Conservation (phyloP, 805 yeast species). For the Cyberlindnera galapagoensis region DNA sequence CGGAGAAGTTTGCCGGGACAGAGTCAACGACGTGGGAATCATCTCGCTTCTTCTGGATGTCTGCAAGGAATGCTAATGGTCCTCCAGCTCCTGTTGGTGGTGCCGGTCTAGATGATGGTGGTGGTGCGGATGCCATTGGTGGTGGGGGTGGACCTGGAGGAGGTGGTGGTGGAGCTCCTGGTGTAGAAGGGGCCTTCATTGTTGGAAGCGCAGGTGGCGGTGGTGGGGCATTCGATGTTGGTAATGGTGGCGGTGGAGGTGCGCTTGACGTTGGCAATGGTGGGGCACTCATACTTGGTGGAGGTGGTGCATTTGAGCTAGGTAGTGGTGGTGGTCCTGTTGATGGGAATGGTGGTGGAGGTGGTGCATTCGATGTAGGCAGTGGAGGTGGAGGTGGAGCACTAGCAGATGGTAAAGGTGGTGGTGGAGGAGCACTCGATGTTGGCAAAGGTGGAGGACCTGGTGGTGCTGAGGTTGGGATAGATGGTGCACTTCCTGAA, state of each 20-base stretch:
- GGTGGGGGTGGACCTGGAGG: conserved; percentile 28
- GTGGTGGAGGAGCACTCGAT: conserved; percentile 14
- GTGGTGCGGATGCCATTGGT: conserved; percentile 22
- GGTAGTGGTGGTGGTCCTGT: conserved; percentile 8
- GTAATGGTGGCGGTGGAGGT: conserved; percentile 11
- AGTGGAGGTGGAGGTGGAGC: conserved; percentile 17
- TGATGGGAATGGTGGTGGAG: conserved; percentile 11
- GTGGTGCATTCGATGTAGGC: conserved; percentile 18
- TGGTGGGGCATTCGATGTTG: conserved; percentile 6
- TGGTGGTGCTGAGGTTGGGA: conserved; percentile 22
- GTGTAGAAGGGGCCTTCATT: conserved; percentile 14
- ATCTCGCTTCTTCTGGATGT: conserved; percentile 49
- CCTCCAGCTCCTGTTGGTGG: conserved; percentile 24
- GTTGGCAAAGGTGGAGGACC: conserved; percentile 11
- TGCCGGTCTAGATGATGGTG: conserved; percentile 11
- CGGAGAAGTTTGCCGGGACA: conserved; percentile 21
- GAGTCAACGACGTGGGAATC: conserved; percentile 44
- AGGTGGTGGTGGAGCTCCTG: conserved; percentile 13
- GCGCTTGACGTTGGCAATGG: conserved; percentile 24
- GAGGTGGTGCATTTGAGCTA: conserved; percentile 6
- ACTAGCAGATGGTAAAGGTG: conserved; percentile 10
- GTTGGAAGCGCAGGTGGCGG: conserved; percentile 9
- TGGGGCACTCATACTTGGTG: conserved; percentile 18
- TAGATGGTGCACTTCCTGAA: conserved; percentile 23
- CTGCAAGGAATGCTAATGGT: conserved; percentile 52